Percentiles rank a stretch among this genome's conserved stretches.
Evolutionary conservation across 2,329 filamentous ascomycete genomes (phyloP).

Genomic region (Beauveria scarabaeidicola): DNA sequence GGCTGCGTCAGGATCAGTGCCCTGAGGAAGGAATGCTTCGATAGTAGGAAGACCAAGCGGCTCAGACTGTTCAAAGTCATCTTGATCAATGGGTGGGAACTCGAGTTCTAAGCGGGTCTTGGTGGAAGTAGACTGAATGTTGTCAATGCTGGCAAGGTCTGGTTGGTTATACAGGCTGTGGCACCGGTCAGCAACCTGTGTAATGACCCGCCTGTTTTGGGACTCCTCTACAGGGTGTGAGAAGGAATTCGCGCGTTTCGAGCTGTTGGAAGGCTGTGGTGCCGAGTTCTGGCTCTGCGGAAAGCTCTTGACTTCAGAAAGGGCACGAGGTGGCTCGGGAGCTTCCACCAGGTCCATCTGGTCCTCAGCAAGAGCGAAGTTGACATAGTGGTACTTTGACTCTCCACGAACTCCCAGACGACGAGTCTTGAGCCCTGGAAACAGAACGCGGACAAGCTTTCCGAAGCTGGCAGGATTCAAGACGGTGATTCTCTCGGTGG

Average conservation of each 20-base stretch:
- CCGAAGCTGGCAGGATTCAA: constrained; percentile 96
- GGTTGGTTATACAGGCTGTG: constrained; percentile 53
- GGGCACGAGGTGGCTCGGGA: constrained; percentile 37
- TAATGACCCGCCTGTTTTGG: constrained; percentile 11
- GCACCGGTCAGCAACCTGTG: constrained; percentile 17
- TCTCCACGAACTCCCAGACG: constrained; percentile 88
- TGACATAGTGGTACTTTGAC: constrained; percentile 95
- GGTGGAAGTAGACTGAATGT: constrained; percentile 46
- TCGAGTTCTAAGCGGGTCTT: constrained; percentile 53
- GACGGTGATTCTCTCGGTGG: constrained; percentile 86
- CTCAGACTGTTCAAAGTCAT: constrained; percentile 49
- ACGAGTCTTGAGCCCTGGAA: constrained; percentile 87
- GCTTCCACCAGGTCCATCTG: constrained; percentile 39
- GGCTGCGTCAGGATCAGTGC: constrained; percentile 80
- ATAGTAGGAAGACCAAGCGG: constrained; percentile 79
- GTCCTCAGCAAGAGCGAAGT: constrained; percentile 54
- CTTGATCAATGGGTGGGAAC: constrained; percentile 51
- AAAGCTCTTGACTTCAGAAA: constrained; percentile 40
- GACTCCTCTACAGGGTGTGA: constrained; percentile 20
- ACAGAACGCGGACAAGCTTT: constrained; percentile 92
- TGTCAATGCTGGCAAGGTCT: constrained; percentile 46
- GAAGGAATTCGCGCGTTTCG: constrained; percentile 19
- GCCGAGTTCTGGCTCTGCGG: constrained; percentile 43
- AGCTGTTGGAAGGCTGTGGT: constrained; percentile 5
- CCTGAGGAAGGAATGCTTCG: constrained; percentile 66